Percentiles rank a stretch among this genome's conserved stretches.
Conservation (phyloP, 1,139 yeast species). For the Pichia kudriavzevii region DNA sequence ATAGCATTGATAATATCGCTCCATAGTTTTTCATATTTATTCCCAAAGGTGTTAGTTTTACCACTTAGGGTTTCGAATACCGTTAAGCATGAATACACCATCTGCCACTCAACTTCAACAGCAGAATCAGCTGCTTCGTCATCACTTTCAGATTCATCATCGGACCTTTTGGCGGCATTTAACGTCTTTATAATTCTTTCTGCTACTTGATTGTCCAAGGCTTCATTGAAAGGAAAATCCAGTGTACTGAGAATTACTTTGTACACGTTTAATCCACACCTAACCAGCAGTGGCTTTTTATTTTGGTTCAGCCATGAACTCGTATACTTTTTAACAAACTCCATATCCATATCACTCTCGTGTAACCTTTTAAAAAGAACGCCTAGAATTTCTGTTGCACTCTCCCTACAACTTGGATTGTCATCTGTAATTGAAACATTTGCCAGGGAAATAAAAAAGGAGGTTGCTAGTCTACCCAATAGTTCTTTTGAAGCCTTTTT, state of each 20-base stretch:
- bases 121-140: neutral
- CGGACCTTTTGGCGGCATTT: slow-evolving; percentile 28
- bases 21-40: slow-evolving; percentile 41
- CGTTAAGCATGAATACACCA: slow-evolving; percentile 58
- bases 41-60: slow-evolving; percentile 27
- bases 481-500: slow-evolving; percentile 59
- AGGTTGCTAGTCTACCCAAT: slow-evolving; percentile 53
- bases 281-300: slow-evolving; percentile 46
- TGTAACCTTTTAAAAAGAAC: slow-evolving; percentile 48
- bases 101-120: slow-evolving; percentile 55
- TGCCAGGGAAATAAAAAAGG: slow-evolving; percentile 78
- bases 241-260: slow-evolving; percentile 51
- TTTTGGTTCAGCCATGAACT: slow-evolving; percentile 62
- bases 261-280: slow-evolving; percentile 74
- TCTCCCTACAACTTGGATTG: slow-evolving; percentile 74
- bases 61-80: slow-evolving; percentile 40
- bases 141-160: slow-evolving; percentile 24
- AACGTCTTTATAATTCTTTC: slow-evolving; percentile 24
- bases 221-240: slow-evolving; percentile 36
- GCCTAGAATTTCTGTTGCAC: slow-evolving; percentile 61
- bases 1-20: slow-evolving; percentile 44
- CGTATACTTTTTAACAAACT: slow-evolving; percentile 50
- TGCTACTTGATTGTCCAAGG: slow-evolving; percentile 30
- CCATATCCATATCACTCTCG: slow-evolving; percentile 27
- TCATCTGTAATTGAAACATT: slow-evolving; percentile 75